These are phyloP conservation scores for Nannochloris sp. DNA, from an alignment of 139 green algal genomes.

Conservation along the genomic window DNA sequence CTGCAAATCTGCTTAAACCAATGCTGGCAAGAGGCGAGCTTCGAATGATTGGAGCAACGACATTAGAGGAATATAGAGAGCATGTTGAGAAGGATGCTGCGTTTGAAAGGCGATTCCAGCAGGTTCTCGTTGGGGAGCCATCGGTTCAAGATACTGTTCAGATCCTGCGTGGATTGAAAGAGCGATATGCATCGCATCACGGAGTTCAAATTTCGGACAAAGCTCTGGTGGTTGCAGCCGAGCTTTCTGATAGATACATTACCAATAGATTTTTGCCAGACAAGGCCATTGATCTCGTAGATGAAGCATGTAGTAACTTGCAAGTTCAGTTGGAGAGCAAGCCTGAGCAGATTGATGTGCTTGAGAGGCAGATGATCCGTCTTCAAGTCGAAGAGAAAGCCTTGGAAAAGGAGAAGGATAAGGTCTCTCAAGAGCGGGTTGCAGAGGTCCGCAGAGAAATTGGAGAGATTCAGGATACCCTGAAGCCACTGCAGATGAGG, in stretches of 20 bases:
- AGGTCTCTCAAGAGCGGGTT: constrained; percentile 46
- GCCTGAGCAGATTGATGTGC: constrained; percentile 71
- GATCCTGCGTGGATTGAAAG: constrained; percentile 87
- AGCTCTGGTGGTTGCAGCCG: constrained; percentile 58
- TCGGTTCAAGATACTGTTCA: constrained; percentile 79
- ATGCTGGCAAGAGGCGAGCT: constrained; percentile 92
- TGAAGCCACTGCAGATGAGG: constrained; percentile 68
- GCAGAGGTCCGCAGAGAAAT: constrained; percentile 65
- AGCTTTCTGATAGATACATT: constrained; percentile 67
- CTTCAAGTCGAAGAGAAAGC: constrained; percentile 74
- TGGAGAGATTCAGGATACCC: constrained; percentile 55
- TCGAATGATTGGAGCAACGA: constrained; percentile 89
- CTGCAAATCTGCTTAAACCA: constrained; percentile 93
- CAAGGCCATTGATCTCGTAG: constrained; percentile 84
- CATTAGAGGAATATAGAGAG: constrained; percentile 81
- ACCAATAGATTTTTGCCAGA: constrained; percentile 58
- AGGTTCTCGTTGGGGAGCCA: constrained; percentile 75
- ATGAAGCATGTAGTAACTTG: constrained; percentile 65
- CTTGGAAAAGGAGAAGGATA: constrained; percentile 84
- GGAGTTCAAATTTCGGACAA: constrained; percentile 65
- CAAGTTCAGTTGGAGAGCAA: constrained; percentile 62
- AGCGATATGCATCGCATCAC: constrained; percentile 74
- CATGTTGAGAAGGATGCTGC: constrained; percentile 93
- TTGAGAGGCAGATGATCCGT: constrained; percentile 59
- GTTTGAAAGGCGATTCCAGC: constrained; percentile 85